Evolutionary conservation across 2,329 filamentous ascomycete genomes (phyloP).

Genomic region (Cytospora piceae): DNA sequence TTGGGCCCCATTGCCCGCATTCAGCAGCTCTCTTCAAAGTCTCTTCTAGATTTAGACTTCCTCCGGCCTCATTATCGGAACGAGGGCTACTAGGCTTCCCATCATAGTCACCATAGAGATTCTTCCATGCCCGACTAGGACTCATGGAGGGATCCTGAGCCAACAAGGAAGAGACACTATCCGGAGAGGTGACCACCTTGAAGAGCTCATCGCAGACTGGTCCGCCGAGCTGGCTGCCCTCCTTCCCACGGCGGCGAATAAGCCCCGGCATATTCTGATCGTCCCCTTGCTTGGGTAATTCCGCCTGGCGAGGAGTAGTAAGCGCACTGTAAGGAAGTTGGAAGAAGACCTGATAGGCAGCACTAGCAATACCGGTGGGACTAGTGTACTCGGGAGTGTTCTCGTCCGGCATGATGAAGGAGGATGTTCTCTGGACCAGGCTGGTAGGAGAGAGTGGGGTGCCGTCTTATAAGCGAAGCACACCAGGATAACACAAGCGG

Average conservation of each 20-base stretch:
- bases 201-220: constrained; percentile 51
- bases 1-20: constrained; percentile 70
- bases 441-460: neutral
- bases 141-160: constrained; percentile 56
- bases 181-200: constrained; percentile 53
- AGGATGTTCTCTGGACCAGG: neutral
- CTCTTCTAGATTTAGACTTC: constrained; percentile 38
- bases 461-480: constrained; percentile 11
- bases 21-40: constrained; percentile 57
- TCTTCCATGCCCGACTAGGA: constrained; percentile 58
- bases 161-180: constrained; percentile 62
- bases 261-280: constrained; percentile 6
- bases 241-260: constrained; percentile 17
- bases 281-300: constrained; percentile 8
- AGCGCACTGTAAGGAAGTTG: constrained; percentile 39
- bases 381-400: constrained; percentile 24
- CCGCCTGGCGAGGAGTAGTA: constrained; percentile 35
- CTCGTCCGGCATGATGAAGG: constrained; percentile 12
- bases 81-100: constrained; percentile 29
- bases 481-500: neutral
- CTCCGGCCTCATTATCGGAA: constrained; percentile 31
- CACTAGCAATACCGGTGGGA: constrained; percentile 16
- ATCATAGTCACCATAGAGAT: constrained; percentile 51
- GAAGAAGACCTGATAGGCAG: constrained; percentile 38
- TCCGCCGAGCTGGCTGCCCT: constrained; percentile 19